Evolutionary conservation across 78 protist species (phyloP).

Genomic region (Trichosphaerium sp.): DNA sequence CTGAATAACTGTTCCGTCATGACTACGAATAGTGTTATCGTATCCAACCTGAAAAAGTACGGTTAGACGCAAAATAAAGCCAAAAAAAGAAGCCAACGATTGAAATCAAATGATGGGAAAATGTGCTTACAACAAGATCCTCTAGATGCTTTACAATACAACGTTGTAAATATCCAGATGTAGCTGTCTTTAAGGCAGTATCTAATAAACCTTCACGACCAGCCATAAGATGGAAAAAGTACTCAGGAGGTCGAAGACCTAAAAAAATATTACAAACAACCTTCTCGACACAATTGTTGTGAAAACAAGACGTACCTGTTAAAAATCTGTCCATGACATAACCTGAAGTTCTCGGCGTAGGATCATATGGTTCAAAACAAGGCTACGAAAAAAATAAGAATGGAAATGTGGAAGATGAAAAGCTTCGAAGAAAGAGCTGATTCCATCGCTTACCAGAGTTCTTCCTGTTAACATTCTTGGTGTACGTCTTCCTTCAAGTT

Average conservation of each 20-base stretch:
- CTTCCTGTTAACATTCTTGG: conserved; percentile 89
- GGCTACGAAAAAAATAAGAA: too few species aligned
- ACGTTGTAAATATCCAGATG: conserved; percentile 94
- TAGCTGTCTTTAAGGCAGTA: conserved; percentile 98
- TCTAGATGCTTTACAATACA: conserved; percentile 96
- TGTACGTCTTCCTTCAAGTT: conserved; percentile 94
- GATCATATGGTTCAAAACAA: conserved; percentile 64
- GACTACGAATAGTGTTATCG: conserved; percentile 80
- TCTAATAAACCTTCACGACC: conserved; percentile 99
- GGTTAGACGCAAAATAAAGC: too few species aligned
- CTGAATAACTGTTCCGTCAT: conserved; percentile 86
- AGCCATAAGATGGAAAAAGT: conserved; percentile 99
- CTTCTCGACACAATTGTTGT: conserved; percentile 22
- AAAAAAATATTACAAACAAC: not conserved
- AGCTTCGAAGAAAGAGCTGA: conserved; percentile 34
- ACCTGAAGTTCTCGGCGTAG: conserved; percentile 82
- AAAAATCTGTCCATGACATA: conserved; percentile 90
- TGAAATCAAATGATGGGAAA: not conserved
- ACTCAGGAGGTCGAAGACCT: conserved; percentile 35
- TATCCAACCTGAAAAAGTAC: conserved; percentile 53
- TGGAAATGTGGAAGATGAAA: too few species aligned
- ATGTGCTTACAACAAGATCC: conserved; percentile 59
- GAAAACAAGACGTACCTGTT: conserved; percentile 95
- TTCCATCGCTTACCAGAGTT: too few species aligned
- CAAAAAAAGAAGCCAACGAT: not conserved